Percentiles rank a stretch among this genome's conserved stretches.
These are phyloP conservation scores for Rachicladosporium sp. DNA, from an alignment of 2,329 filamentous ascomycete genomes.

Conservation along the genomic window DNA sequence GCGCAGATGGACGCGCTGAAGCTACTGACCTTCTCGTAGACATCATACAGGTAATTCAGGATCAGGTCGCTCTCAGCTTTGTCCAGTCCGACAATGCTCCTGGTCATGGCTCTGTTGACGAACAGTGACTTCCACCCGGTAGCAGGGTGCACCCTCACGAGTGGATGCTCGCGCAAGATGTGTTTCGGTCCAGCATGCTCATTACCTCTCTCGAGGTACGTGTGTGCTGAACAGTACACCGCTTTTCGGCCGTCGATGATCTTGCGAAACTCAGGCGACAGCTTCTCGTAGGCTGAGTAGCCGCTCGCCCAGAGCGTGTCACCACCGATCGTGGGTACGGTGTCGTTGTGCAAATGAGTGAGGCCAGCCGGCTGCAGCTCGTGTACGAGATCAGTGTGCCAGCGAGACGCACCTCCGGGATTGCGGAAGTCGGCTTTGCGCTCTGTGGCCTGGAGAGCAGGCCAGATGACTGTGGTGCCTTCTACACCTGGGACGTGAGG, in stretches of 20 bases:
- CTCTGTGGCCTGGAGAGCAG: constrained; percentile 52
- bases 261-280: constrained; percentile 73
- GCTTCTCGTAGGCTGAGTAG: constrained; percentile 66
- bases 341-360: constrained; percentile 76
- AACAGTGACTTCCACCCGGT: constrained; percentile 63
- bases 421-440: constrained; percentile 47
- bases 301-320: constrained; percentile 76
- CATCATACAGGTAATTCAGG: constrained; percentile 52
- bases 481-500: constrained; percentile 54
- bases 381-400: constrained; percentile 83
- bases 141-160: constrained; percentile 58
- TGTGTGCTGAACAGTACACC: constrained; percentile 53
- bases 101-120: constrained; percentile 59
- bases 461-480: constrained; percentile 53
- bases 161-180: constrained; percentile 54
- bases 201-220: constrained; percentile 46
- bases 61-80: constrained; percentile 57
- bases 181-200: constrained; percentile 32
- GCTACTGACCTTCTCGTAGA: constrained; percentile 39
- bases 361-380: constrained; percentile 81
- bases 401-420: constrained; percentile 56
- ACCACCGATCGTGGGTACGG: constrained; percentile 65
- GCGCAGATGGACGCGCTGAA: constrained; percentile 4
- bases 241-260: constrained; percentile 52
- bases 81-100: constrained; percentile 55